Base-by-base conservation (phyloP, 2,329 filamentous ascomycete genomes). In the Ceratocystiopsis sp. region DNA sequence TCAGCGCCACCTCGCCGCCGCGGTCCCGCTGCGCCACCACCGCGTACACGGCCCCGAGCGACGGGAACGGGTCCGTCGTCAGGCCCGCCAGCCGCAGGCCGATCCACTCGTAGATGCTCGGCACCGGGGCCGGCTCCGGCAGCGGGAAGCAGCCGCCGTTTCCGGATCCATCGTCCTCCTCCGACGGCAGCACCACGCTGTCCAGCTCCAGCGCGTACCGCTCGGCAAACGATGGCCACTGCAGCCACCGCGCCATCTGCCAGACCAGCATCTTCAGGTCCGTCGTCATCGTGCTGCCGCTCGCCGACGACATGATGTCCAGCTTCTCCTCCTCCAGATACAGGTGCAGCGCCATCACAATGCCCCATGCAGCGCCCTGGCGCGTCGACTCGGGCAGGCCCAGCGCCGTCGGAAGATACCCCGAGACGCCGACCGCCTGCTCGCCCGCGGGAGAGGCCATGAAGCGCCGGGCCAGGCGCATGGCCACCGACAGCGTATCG, bases 311-410 rank as follows among this genome's bases (percentile, higher is more conserved):
- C 48, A 68, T 65, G 5, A 78, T 71, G 47, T 84, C 75, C 2
- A 98, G 70, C 55, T 93, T 96, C 48, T 82, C 71, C 57, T 98
- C 91, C 57, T 98, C 89, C 0, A 82, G 71, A n/a, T 93, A 65
- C 3, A 96, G 66, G 61, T 98, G 91, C 13, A 98, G 65, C 1
- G 75, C 80, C 49, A 93, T 65, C 35, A 89, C 71, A 42, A 82
- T 68, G 53, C 83, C 73, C 55, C 80, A 64, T 33, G 81, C 68
- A 43, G 76, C 61, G 54, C 68, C 78, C 44, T 71, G 67, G 37
- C 76, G 71, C 41, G 68, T 66, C 45, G 74, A 72, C 35, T 70
- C 63, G 43, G 66, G 71, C 42, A 69, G 61, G 40, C 59, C 59
- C 3, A 62, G 45, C 2, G 69, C 72, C 0, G 78, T 82, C 25